Evolutionary conservation across 2,329 filamentous ascomycete genomes (phyloP).

Genomic region (Colletotrichum sp.): DNA sequence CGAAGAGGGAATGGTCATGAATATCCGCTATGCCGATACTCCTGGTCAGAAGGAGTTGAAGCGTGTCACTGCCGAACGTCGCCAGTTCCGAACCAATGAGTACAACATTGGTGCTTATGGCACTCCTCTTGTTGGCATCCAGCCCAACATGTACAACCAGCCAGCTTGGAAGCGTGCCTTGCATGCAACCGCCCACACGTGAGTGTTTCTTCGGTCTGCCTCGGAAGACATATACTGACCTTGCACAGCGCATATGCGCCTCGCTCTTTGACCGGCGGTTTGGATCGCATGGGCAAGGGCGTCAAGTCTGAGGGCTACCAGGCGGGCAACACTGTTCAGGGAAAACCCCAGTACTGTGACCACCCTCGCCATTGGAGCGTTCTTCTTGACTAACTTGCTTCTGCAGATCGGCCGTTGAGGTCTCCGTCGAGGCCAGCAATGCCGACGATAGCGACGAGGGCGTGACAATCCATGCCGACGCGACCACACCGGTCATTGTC

Average conservation of each 20-base stretch:
- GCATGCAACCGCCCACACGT: conserved; percentile 14
- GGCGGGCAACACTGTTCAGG: conserved; percentile 21
- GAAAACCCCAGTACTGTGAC: conserved; percentile 21
- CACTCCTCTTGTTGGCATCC: conserved; percentile 64
- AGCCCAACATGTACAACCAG: conserved; percentile 51
- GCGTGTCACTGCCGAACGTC: conserved; percentile 91
- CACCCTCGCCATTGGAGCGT: conserved; percentile 13
- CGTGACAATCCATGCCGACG: conserved; percentile 59
- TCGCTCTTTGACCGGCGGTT: conserved; percentile 15
- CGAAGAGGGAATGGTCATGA: conserved; percentile 81
- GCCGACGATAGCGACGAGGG: conserved; percentile 59
- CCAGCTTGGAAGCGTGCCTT: conserved; percentile 38
- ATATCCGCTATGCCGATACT: conserved; percentile 96
- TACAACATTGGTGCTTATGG: conserved; percentile 81
- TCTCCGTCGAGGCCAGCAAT: conserved; percentile 29
- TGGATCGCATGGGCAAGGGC: conserved; percentile 19
- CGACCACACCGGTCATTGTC: conserved; percentile 44
- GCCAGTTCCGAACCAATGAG: conserved; percentile 94
- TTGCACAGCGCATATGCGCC: conserved; percentile 7
- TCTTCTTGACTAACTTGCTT: conserved; percentile 35
- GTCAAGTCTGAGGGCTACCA: conserved; percentile 21
- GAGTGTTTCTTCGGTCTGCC: not conserved
- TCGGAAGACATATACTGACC: not conserved
- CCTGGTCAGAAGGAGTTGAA: conserved; percentile 97
- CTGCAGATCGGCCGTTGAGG: conserved; percentile 20